Conservation (phyloP, 202 grass and related monocot genomes). For the Miscanthus sacchariflorus region DNA sequence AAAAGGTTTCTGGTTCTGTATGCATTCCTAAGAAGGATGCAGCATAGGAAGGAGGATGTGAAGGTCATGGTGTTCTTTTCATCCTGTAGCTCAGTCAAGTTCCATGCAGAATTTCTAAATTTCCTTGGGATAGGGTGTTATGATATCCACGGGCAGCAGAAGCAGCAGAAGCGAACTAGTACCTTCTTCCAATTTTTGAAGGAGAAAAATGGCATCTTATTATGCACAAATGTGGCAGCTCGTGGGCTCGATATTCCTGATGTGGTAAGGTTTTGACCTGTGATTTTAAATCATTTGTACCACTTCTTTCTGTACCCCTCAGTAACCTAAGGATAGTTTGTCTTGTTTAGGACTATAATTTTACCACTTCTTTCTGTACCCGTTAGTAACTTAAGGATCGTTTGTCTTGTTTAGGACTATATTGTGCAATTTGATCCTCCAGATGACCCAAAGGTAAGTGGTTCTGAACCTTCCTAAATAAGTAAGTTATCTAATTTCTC, state of each 20-base stretch:
- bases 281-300: conserved; percentile 3
- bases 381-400: conserved; percentile 16
- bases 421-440: conserved; percentile 91
- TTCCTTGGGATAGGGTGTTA: conserved; percentile 77
- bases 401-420: conserved; percentile 71
- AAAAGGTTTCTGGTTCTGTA: conserved; percentile 82
- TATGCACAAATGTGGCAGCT: conserved; percentile 91
- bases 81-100: conserved; percentile 94
- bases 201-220: conserved; percentile 69
- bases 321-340: too few relatives aligned
- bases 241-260: conserved; percentile 91
- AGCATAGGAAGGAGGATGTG: conserved; percentile 38
- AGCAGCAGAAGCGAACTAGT: conserved; percentile 80
- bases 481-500: conserved; percentile 3
- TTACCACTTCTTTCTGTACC: not conserved
- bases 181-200: conserved; percentile 83
- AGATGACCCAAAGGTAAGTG: conserved; percentile 72
- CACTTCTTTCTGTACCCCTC: too few relatives aligned
- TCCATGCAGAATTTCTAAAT: conserved; percentile 79
- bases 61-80: conserved; percentile 98
- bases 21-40: conserved; percentile 70
- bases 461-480: not conserved
- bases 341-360: too few relatives aligned
- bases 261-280: conserved; percentile 64
- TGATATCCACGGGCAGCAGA: conserved; percentile 87